Percentiles rank a stretch among this genome's conserved stretches.
Conservation (phyloP, 768 basidiomycete species). For the Pleurotus eryngii region DNA sequence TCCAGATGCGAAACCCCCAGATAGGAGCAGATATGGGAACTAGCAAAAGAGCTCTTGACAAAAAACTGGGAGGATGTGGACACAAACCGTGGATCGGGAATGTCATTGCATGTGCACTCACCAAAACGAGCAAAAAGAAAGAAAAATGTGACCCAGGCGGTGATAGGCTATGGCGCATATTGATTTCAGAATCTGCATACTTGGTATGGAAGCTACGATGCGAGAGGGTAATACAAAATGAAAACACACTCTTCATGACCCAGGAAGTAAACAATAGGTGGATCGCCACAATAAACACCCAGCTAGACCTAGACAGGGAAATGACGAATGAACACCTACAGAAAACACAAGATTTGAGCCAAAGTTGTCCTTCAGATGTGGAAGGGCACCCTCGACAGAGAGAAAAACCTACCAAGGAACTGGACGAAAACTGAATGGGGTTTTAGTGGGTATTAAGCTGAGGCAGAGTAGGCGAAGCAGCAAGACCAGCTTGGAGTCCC, state of each 20-base stretch:
- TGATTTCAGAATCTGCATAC: constrained; percentile 14
- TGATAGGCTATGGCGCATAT: constrained; percentile 9
- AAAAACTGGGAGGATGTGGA: constrained; percentile 2
- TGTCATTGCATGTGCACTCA: constrained; percentile 15
- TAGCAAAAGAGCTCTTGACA: constrained; percentile 15
- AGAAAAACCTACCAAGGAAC: too few relatives aligned
- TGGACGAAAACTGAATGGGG: too few relatives aligned
- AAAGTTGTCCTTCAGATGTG: too few relatives aligned
- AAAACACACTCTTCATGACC: not conserved
- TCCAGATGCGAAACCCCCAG: constrained; percentile 18
- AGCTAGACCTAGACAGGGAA: not conserved
- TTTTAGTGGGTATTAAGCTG: too few relatives aligned
- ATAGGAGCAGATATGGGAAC: constrained; percentile 20
- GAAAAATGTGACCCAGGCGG: constrained; percentile 3
- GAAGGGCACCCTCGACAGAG: too few relatives aligned
- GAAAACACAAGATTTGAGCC: too few relatives aligned
- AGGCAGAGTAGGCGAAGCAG: too few relatives aligned
- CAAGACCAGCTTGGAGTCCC: too few relatives aligned
- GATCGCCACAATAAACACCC: constrained; percentile 3
- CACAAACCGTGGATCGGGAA: constrained; percentile 7
- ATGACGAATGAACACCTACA: too few relatives aligned
- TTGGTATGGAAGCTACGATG: constrained; percentile 17
- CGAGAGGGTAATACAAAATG: constrained; percentile 14
- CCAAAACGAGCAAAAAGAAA: not conserved
- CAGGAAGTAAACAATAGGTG: constrained; percentile 11